These are phyloP conservation scores for Echeveria elegans DNA, from an alignment of 164 flowering plant genomes.

Conservation along the genomic window DNA sequence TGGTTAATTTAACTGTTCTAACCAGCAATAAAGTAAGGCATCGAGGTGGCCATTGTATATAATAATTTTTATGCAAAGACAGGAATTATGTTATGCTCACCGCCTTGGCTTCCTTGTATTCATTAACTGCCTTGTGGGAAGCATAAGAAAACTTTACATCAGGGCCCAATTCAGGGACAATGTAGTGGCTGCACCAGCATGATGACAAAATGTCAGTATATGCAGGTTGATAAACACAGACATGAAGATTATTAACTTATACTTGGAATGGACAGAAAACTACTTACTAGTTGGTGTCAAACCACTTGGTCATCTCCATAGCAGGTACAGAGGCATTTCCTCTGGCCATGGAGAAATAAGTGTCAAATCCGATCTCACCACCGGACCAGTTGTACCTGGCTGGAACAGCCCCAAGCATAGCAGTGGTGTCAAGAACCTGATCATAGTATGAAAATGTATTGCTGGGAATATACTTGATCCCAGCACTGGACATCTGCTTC, in stretches of 20 bases:
- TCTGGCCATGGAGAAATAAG: conserved; percentile 88
- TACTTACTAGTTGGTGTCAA: conserved; percentile 95
- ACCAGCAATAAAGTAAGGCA: too few relatives aligned
- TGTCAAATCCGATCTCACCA: conserved; percentile 67
- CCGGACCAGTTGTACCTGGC: conserved; percentile 64
- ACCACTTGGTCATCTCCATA: conserved; percentile 98
- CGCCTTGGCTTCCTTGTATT: conserved; percentile 85
- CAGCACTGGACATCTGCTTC: conserved; percentile 75
- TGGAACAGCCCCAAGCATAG: conserved; percentile 81
- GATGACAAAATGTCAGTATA: neutral
- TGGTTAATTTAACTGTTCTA: too few relatives aligned
- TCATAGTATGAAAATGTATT: conserved; percentile 80
- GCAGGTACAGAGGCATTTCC: conserved; percentile 84
- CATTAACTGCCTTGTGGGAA: conserved; percentile 85
- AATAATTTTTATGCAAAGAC: neutral
- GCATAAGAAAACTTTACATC: conserved; percentile 78
- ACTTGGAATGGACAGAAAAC: neutral
- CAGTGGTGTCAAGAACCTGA: conserved; percentile 73
- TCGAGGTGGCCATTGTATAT: neutral
- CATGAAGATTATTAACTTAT: neutral
- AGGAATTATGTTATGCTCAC: conserved; percentile 24
- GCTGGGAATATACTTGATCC: conserved; percentile 79
- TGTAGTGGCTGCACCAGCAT: conserved; percentile 56
- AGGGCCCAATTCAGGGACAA: conserved; percentile 94
- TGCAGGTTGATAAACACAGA: neutral